phyloP scores from a whole-genome alignment of 345 rosid genomes.

The Dovyalis caffra region DNA sequence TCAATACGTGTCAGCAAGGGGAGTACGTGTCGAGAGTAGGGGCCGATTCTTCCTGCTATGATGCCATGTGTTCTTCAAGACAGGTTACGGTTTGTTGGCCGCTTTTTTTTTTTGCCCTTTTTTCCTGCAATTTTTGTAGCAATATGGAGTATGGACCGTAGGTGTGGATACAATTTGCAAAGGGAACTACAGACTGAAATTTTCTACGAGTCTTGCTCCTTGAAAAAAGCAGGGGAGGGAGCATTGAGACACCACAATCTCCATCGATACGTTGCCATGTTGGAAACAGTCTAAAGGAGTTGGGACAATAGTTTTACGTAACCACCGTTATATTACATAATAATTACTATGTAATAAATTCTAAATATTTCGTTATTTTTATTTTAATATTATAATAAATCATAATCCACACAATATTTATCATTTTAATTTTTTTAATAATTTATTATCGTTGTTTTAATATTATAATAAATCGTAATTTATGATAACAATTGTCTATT shows the following conservation, averaged over 20 bases:
- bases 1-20: background rate
- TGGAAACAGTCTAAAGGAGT: background rate
- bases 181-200: background rate
- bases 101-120: background rate
- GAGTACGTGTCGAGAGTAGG: background rate
- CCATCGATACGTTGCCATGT: background rate
- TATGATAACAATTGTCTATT: too few species aligned
- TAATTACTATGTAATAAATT: too few species aligned
- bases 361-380: too few species aligned
- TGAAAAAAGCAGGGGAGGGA: background rate
- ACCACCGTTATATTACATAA: too few species aligned
- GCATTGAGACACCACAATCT: background rate
- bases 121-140: background rate
- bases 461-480: too few species aligned
- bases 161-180: background rate
- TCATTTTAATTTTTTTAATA: too few species aligned
- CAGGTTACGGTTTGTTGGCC: background rate
- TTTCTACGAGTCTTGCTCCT: background rate
- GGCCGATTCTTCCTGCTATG: background rate
- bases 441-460: too few species aligned
- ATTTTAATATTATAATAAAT: too few species aligned
- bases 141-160: background rate
- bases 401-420: too few species aligned
- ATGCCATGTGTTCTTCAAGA: constrained; percentile 5
- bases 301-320: too few species aligned